Base-by-base conservation (phyloP, 148 eudicot genomes). In the Chenopodium formosanum region DNA sequence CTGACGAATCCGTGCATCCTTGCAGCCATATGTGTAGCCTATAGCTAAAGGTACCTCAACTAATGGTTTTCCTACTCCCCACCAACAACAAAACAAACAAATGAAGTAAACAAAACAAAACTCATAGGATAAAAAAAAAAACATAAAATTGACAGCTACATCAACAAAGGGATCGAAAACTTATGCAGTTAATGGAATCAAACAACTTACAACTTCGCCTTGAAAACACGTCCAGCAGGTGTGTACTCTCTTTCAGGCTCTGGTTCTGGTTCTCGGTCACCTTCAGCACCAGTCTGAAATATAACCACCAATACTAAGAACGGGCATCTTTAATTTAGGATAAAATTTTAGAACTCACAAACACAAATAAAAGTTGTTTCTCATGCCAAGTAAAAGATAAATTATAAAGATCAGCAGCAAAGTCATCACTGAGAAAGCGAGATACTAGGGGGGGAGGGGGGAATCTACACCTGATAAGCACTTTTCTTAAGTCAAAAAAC, bases 171-270 rank as follows among this genome's bases (percentile, higher is more conserved):
- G 63, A 16, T 48, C 4, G 22, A 79, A 34, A 40, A 22, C 37
- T 2, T 44, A 50, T 1, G 16, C 14, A 27, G 14, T 20, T 70
- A 1, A 16, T 2, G 58, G 48, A 5, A 29, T 69, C 32, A 62
- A 29, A 52, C 37, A 76, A 92, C 98, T 97, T 83, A 97, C 99
- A 73, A 97, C 83, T 97, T 97, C 62, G 74, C 84, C 86, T 94
- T 97, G 4, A 90, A 87, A 82, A 96, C 99, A 82, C 89, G 89
- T 66, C 99, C 99, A 2, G 94, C 95, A 70, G 90, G 82, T 64
- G 97, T 91, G 81, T 94, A 94, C 74, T 91, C 98, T 74, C 92
- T 88, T 79, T 84, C 86, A 73, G 92, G 98, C 86, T 92, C 98
- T 46, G 92, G 89, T 77, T 90, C 92, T 23, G 89, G 89, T 87